A percentile compares a stretch with the other conserved stretches of the same genome.
Conservation (phyloP, 106 monocot genomes). For the Posidonia australis region DNA sequence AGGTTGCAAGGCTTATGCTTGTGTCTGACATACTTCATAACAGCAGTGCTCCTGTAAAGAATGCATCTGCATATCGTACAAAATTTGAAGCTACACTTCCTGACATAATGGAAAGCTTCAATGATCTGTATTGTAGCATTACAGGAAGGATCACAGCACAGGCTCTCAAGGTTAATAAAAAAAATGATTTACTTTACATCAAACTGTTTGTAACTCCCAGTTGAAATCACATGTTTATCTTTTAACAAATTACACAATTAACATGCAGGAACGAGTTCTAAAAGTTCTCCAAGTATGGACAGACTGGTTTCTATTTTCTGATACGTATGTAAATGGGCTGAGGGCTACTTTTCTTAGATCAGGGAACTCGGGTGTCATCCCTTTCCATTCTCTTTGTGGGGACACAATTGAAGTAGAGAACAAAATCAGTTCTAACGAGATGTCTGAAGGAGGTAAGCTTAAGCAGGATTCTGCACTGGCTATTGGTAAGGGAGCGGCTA, state of each 20-base stretch:
- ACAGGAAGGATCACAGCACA: conserved; percentile 98
- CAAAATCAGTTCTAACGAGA: conserved; percentile 37
- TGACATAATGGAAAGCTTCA: conserved; percentile 97
- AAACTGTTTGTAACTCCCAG: background rate
- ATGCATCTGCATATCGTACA: conserved; percentile 97
- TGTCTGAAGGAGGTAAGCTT: conserved; percentile 33
- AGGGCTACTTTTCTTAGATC: conserved; percentile 79
- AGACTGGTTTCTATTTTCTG: conserved; percentile 98
- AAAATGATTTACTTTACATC: background rate
- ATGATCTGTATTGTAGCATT: conserved; percentile 87
- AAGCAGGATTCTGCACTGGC: conserved; percentile 86
- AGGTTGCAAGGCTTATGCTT: conserved; percentile 96
- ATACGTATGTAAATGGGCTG: conserved; percentile 89
- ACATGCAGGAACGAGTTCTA: conserved; percentile 73
- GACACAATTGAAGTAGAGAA: conserved; percentile 74
- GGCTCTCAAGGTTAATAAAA: conserved; percentile 66
- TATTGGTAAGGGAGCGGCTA: conserved; percentile 82
- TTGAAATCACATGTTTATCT: background rate
- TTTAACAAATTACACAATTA: background rate
- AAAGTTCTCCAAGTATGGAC: conserved; percentile 99
- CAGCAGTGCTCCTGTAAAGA: conserved; percentile 98
- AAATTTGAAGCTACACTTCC: conserved; percentile 88
- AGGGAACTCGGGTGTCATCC: conserved; percentile 64
- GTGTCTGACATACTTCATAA: conserved; percentile 98
- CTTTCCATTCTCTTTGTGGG: conserved; percentile 79